phyloP scores from a whole-genome alignment of 2,329 filamentous ascomycete genomes.

The Polytolypa hystricis region DNA sequence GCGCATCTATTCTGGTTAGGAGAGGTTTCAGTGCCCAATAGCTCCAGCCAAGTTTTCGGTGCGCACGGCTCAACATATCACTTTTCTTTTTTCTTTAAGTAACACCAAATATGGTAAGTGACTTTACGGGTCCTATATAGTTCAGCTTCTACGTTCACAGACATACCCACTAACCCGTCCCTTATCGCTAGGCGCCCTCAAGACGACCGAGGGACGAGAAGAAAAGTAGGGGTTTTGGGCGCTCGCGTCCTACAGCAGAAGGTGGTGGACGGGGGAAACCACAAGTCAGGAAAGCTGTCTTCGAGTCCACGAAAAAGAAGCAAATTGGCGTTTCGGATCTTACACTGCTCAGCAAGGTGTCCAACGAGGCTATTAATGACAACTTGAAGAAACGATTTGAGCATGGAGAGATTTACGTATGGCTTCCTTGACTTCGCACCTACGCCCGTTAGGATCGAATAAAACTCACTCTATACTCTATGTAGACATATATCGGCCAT shows the following conservation, averaged over 20 bases:
- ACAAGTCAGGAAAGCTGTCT: slow-evolving; percentile 89
- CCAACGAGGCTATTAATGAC: slow-evolving; percentile 98
- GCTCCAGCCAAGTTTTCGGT: too few relatives aligned
- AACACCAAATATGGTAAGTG: too few relatives aligned
- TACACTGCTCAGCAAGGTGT: slow-evolving; percentile 95
- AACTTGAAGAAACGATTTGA: slow-evolving; percentile 98
- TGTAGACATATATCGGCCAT: slow-evolving; percentile 91
- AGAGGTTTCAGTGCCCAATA: too few relatives aligned
- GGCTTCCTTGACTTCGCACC: slow-evolving; percentile 16
- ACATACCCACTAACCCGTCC: background rate
- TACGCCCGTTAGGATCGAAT: background rate
- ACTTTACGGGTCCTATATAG: too few relatives aligned
- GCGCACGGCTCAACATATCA: too few relatives aligned
- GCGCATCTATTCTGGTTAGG: too few relatives aligned
- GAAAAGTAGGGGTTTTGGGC: slow-evolving; percentile 31
- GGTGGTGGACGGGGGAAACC: slow-evolving; percentile 40
- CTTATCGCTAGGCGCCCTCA: slow-evolving; percentile 14
- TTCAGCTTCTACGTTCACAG: too few relatives aligned
- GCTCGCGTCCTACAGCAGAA: slow-evolving; percentile 32
- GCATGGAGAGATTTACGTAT: slow-evolving; percentile 86
- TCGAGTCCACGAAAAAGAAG: slow-evolving; percentile 96
- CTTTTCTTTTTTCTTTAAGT: too few relatives aligned
- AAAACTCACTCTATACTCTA: slow-evolving; percentile 10
- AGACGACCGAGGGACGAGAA: slow-evolving; percentile 33
- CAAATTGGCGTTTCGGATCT: slow-evolving; percentile 97